These are phyloP conservation scores for Penicillium fuscoglaucum DNA, from an alignment of 2,329 filamentous ascomycete genomes.

Conservation along the genomic window DNA sequence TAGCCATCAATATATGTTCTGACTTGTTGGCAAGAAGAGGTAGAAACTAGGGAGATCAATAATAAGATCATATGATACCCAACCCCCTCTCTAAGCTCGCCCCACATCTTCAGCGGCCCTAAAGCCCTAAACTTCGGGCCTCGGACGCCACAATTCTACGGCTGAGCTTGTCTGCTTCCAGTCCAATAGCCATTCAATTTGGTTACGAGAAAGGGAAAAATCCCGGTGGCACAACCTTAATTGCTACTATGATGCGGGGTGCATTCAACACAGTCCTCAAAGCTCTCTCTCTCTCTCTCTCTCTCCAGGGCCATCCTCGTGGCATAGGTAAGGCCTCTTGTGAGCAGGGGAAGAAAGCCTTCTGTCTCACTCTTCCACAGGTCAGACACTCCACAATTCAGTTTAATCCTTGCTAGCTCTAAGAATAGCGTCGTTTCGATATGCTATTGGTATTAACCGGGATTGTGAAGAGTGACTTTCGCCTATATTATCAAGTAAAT, in stretches of 20 bases:
- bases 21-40: background rate
- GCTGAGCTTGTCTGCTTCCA: background rate
- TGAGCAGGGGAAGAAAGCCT: background rate
- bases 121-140: background rate
- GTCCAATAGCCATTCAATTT: background rate
- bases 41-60: background rate
- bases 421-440: background rate
- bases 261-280: background rate
- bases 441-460: background rate
- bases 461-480: background rate
- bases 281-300: background rate
- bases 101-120: background rate
- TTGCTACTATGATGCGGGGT: background rate
- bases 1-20: background rate
- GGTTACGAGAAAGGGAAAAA: conserved; percentile 17
- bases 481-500: background rate
- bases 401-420: background rate
- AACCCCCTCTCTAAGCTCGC: background rate
- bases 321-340: background rate
- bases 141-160: background rate
- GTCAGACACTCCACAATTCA: no score
- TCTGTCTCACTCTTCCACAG: background rate
- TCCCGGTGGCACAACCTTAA: conserved; percentile 18
- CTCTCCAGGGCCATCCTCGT: no score
- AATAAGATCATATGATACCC: background rate